A percentile compares a stretch with the other conserved stretches of the same genome.
These are phyloP conservation scores for Lipomyces lipofer DNA, from an alignment of 805 yeast species.

Conservation along the genomic window DNA sequence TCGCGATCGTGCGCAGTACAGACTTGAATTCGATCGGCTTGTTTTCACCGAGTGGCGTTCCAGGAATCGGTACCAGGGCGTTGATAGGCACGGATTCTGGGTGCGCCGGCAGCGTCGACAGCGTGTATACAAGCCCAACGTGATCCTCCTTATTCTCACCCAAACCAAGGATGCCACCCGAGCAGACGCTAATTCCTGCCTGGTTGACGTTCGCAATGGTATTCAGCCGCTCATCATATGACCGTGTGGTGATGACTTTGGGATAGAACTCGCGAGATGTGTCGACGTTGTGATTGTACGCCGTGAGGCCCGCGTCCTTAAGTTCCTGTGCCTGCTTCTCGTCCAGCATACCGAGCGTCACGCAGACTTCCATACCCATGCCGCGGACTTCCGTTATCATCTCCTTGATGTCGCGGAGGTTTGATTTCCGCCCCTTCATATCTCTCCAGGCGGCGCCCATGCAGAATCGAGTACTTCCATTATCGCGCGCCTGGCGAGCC, in stretches of 20 bases:
- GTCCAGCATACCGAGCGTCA: constrained; percentile 75
- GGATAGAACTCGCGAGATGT: constrained; percentile 78
- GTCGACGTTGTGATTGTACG: constrained; percentile 79
- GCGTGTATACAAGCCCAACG: constrained; percentile 62
- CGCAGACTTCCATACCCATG: constrained; percentile 74
- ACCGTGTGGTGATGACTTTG: constrained; percentile 66
- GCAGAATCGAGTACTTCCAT: constrained; percentile 77
- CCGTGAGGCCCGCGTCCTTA: constrained; percentile 72
- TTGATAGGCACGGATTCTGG: constrained; percentile 85
- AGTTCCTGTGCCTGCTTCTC: constrained; percentile 61
- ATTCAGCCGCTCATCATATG: constrained; percentile 67
- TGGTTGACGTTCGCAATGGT: constrained; percentile 65
- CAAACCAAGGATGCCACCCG: constrained; percentile 78
- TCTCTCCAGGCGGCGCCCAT: constrained; percentile 91
- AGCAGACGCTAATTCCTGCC: constrained; percentile 67
- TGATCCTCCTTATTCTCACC: constrained; percentile 76
- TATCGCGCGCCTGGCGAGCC: constrained; percentile 63
- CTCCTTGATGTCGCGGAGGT: constrained; percentile 58
- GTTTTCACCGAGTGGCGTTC: constrained; percentile 71
- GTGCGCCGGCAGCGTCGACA: constrained; percentile 67
- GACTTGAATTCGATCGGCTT: constrained; percentile 59
- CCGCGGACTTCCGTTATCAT: constrained; percentile 68
- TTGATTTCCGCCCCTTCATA: constrained; percentile 74
- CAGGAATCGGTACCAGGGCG: constrained; percentile 72
- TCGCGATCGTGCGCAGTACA: constrained; percentile 67